Evolutionary conservation across 75 land plant genomes (phyloP), one percentile per base, ranked within the genome.

Genomic region (Pinus tabuliformis): DNA sequence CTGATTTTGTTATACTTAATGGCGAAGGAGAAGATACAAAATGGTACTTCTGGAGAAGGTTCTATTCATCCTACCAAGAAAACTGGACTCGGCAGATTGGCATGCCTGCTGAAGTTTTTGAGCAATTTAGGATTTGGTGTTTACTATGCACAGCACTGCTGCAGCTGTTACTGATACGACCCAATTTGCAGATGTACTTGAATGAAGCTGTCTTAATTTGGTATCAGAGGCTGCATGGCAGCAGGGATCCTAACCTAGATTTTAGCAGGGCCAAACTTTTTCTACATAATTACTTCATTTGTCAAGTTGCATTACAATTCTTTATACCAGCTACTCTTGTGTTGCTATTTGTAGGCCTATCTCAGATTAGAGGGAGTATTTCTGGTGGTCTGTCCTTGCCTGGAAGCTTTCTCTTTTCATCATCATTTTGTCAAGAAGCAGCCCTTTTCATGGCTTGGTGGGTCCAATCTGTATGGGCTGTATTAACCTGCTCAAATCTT

Each of bases 211-310:
- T 93, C 57, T 54, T 93, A 28, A 81, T 78, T 11, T 93, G 96
- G 96, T 93, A 93, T 59, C 94, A 93, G 75, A 79, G 93, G 58
- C 54, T 93, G 73, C 96, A 93, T 37, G 77, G 88, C 13, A 86
- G 93, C 77, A 85, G 82, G 81, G 82, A 85, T 54, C 91, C 86
- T 5, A 89, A 93, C 59, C 76, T 87, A 77, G 91, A 86, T 59
- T 90, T 80, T 45, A 85, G 86, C 59, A 74, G 91, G 65, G 90
- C 93, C 1, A 91, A 91, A 81, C 78, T 91, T 9, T 89, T 93
- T 56, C 80, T 93, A 45, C 89, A 90, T 73, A 93, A 92, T 59
- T 85, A 93, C 79, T 91, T 87, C 72, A 45, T 93, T 13, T 91
- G 91, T 70, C 76, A 89, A 30, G 83, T 76, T 8, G 88, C 82